Base-by-base conservation (phyloP, 129 eudicot species). In the Arctium lappa region DNA sequence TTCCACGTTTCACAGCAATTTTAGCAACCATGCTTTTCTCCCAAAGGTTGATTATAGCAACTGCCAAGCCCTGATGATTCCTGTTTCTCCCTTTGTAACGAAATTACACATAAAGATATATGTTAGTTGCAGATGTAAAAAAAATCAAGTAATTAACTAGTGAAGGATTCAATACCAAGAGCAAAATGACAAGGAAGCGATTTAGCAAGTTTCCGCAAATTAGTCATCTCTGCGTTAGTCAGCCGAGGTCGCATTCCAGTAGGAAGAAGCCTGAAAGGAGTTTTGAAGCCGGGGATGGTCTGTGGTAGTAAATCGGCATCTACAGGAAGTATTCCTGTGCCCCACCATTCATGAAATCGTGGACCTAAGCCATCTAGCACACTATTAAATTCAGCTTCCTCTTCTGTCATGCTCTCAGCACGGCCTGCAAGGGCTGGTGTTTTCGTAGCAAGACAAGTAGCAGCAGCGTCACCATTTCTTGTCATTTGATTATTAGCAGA, bases 311-410 rank as follows among this genome's bases (percentile, higher is more conserved):
- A 89, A 87, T 95, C 99, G 42, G 94, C 99, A 84, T 95, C 97
- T 31, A 95, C 92, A 66, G 99, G 99, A 86, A 95, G 94, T 76
- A 93, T 78, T 83, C 99, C 99, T 7, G 94, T 95, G 1, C 99
- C 99, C 99, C 99, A 95, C 99, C 99, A 95, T 80, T 93, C 97
- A 53, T 93, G 92, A 88, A 93, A 95, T 50, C 99, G 87, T 63
- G 97, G 99, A 38, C 99, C 99, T 85, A 95, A 90, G 60, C 93
- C 92, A 90, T 95, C 97, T 32, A 95, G 82, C 72, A 93, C 87
- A 34, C 86, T 82, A 84, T 89, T 85, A 82, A 86, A 88, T 30
- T 91, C 99, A 69, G 81, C 68, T 85, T 91, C 97, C 84, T 93
- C 99, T 82, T 87, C 91, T 27, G 97, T 89, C 93, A 91, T 83